phyloP scores from a whole-genome alignment of 129 eudicot species.

The Saposhnikovia divaricata region DNA sequence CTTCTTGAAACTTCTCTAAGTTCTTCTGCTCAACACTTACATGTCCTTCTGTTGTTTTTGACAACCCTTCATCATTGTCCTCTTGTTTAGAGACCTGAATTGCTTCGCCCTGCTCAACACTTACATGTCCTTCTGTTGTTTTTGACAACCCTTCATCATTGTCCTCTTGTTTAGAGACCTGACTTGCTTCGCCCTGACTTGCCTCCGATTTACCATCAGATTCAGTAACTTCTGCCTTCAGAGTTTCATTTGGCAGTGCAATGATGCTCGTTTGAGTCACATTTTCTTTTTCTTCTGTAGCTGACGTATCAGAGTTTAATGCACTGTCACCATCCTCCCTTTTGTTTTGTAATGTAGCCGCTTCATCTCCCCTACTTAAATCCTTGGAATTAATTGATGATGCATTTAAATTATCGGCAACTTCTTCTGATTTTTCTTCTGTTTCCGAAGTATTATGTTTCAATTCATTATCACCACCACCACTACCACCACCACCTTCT shows the following conservation, averaged over 20 bases:
- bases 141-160: not conserved
- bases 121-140: not conserved
- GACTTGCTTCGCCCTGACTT: conserved; percentile 7
- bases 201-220: conserved; percentile 12
- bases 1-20: conserved; percentile 21
- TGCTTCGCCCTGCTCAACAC: conserved; percentile 13
- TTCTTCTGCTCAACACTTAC: conserved; percentile 7
- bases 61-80: not conserved
- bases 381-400: not conserved
- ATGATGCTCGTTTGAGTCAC: not conserved
- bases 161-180: not conserved
- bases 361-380: not conserved
- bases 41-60: not conserved
- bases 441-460: not conserved
- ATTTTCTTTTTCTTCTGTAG: not conserved
- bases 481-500: not conserved
- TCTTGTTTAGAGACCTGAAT: not conserved
- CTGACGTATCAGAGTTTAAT: not conserved
- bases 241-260: not conserved
- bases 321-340: not conserved
- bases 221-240: conserved; percentile 11
- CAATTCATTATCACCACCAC: not conserved
- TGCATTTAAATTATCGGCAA: not conserved
- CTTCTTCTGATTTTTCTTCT: not conserved
- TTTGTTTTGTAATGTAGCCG: not conserved